Conservation (phyloP, 1,284 basidiomycete genomes). For the Rhodotorula sp. region DNA sequence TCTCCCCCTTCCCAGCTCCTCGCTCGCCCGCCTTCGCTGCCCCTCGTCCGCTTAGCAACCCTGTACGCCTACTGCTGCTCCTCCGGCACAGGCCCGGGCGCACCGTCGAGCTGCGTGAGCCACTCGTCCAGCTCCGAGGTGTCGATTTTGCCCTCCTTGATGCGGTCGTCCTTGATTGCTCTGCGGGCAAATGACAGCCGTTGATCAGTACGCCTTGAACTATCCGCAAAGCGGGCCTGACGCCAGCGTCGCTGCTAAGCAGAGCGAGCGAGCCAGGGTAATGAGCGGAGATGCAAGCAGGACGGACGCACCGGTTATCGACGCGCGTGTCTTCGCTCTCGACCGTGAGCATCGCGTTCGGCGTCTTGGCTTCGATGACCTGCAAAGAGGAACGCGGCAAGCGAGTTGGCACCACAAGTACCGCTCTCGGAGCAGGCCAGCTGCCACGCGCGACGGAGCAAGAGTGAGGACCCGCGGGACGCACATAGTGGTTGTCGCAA, state of each 20-base stretch:
- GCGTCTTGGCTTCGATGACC: slow-evolving; percentile 92
- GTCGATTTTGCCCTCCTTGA: slow-evolving; percentile 19
- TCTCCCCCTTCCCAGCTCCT: too few species aligned
- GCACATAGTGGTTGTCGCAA: slow-evolving; percentile 95
- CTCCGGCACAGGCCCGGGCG: neutral
- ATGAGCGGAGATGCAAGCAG: neutral
- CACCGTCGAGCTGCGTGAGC: slow-evolving; percentile 14
- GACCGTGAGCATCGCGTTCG: slow-evolving; percentile 77
- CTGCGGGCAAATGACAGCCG: neutral
- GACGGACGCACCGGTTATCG: slow-evolving; percentile 69
- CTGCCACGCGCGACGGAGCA: neutral
- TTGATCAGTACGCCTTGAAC: neutral
- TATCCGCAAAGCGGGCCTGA: neutral
- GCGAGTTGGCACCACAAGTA: too few species aligned
- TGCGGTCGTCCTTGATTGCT: slow-evolving; percentile 30
- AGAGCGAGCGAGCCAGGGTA: neutral
- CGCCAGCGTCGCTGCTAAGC: neutral
- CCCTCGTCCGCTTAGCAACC: neutral
- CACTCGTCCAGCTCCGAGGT: slow-evolving; percentile 36
- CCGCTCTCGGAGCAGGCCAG: too few species aligned
- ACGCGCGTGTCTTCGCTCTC: slow-evolving; percentile 88
- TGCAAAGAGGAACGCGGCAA: slow-evolving; percentile 48
- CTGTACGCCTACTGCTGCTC: neutral
- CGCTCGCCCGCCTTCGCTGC: neutral
- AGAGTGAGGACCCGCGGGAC: slow-evolving; percentile 48